A percentile compares a stretch with the other conserved stretches of the same genome.
These are phyloP conservation scores for Globisporangium solare DNA, from an alignment of 352 stramenopile species.

Conservation along the genomic window DNA sequence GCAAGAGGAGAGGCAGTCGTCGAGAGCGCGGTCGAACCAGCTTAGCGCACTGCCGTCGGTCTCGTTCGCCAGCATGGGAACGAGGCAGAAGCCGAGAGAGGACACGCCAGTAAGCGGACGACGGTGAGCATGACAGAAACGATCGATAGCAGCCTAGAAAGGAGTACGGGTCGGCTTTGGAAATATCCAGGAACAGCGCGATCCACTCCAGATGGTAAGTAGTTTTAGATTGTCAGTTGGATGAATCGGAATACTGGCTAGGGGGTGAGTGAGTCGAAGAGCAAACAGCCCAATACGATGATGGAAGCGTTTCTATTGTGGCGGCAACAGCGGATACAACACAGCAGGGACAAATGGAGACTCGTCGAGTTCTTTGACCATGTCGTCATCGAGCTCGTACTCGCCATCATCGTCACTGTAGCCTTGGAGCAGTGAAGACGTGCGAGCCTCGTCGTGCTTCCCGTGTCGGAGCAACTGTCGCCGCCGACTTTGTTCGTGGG, in stretches of 20 bases:
- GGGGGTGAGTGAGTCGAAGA: background rate
- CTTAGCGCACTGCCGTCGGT: background rate
- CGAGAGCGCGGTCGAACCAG: background rate
- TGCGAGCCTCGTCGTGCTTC: constrained; percentile 32
- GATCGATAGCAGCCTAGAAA: too few relatives aligned
- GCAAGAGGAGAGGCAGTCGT: background rate
- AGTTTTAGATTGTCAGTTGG: too few relatives aligned
- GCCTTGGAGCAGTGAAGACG: background rate
- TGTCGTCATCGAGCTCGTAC: constrained; percentile 15
- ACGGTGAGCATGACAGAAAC: too few relatives aligned
- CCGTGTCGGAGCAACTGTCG: constrained; percentile 14
- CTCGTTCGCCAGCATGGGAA: background rate
- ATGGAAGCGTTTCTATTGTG: constrained; percentile 23
- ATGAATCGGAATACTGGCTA: background rate
- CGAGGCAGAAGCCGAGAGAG: background rate
- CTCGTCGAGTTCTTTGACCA: constrained; percentile 20
- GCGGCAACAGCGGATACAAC: constrained; percentile 50
- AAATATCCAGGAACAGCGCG: too few relatives aligned
- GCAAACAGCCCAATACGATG: too few relatives aligned
- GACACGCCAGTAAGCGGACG: too few relatives aligned
- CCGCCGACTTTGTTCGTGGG: background rate
- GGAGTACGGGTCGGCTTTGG: too few relatives aligned
- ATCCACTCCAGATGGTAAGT: too few relatives aligned
- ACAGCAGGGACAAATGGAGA: constrained; percentile 52
- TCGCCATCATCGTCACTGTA: constrained; percentile 11